A percentile compares a stretch with the other conserved stretches of the same genome.
Conservation (phyloP, 2,329 filamentous ascomycete species). For the Fonsecaea monophora region DNA sequence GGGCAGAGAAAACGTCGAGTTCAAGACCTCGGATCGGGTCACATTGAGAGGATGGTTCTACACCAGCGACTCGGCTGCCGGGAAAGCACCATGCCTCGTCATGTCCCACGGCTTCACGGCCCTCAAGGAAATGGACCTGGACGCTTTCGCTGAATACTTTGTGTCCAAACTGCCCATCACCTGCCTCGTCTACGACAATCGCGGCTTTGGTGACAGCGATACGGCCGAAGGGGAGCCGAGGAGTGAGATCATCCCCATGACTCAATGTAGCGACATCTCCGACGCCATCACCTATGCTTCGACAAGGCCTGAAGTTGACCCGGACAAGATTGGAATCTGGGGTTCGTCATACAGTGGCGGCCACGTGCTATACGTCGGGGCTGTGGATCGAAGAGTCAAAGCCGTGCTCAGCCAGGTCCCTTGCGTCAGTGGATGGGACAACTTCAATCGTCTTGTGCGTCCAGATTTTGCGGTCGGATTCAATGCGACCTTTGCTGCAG, state of each 20-base stretch:
- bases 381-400: constrained; percentile 51
- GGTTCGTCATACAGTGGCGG: constrained; percentile 51
- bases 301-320: constrained; percentile 42
- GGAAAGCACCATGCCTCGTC: constrained; percentile 37
- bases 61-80: constrained; percentile 24
- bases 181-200: constrained; percentile 46
- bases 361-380: constrained; percentile 50
- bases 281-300: constrained; percentile 49
- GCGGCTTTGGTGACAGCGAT: constrained; percentile 45
- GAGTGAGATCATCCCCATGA: constrained; percentile 45
- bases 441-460: constrained; percentile 45
- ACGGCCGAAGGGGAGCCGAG: constrained; percentile 45
- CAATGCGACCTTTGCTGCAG: constrained; percentile 42
- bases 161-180: constrained; percentile 32
- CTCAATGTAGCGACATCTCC: constrained; percentile 46
- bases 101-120: constrained; percentile 40
- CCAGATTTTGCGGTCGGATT: constrained; percentile 43
- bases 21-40: constrained; percentile 39
- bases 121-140: constrained; percentile 40
- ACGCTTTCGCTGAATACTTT: constrained; percentile 38
- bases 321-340: constrained; percentile 47
- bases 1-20: constrained; percentile 38
- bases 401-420: constrained; percentile 50
- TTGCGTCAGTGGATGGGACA: constrained; percentile 48
- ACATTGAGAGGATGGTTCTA: constrained; percentile 40